These are phyloP conservation scores for Sarocladium brachiariae DNA, from an alignment of 2,329 filamentous ascomycete genomes.

Conservation along the genomic window DNA sequence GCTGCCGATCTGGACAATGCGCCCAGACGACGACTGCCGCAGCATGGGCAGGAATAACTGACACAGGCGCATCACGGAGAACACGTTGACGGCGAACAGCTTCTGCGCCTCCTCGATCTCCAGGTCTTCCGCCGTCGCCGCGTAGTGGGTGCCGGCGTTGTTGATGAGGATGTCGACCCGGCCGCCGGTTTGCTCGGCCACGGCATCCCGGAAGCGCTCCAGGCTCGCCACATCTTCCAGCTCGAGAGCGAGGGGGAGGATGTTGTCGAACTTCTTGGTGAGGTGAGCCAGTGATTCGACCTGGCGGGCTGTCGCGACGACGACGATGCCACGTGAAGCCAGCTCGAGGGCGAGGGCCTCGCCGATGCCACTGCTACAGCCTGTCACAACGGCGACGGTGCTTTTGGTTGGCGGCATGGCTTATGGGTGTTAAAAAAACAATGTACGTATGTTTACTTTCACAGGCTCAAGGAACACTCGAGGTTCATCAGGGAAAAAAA, in stretches of 20 bases:
- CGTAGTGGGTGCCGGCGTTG: slow-evolving; percentile 14
- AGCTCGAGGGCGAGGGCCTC: slow-evolving; percentile 12
- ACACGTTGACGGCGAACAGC: slow-evolving; percentile 13
- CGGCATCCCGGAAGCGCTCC: slow-evolving; percentile 6
- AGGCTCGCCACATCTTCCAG: slow-evolving; percentile 9
- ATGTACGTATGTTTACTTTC: too few relatives aligned
- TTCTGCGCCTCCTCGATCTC: slow-evolving; percentile 11
- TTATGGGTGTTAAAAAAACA: neutral
- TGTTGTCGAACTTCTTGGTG: slow-evolving; percentile 12
- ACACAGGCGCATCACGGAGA: slow-evolving; percentile 14
- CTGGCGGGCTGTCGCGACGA: slow-evolving; percentile 14
- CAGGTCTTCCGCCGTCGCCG: slow-evolving; percentile 12
- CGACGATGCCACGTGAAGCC: slow-evolving; percentile 9
- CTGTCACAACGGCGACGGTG: slow-evolving; percentile 11
- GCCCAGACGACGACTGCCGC: slow-evolving; percentile 8
- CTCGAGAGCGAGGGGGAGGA: slow-evolving; percentile 12
- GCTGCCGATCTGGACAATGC: slow-evolving; percentile 13
- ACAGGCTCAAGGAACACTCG: too few relatives aligned
- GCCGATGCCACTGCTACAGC: slow-evolving; percentile 15
- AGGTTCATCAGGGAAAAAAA: too few relatives aligned
- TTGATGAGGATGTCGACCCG: slow-evolving; percentile 14
- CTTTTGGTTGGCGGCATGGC: neutral
- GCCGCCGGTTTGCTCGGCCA: slow-evolving; percentile 11
- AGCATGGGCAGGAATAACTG: slow-evolving; percentile 13
- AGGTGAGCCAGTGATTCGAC: slow-evolving; percentile 12